Percentiles rank a stretch among this genome's conserved stretches.
Conservation (phyloP, 2,329 filamentous ascomycete species). For the Nothopassalora personata region DNA sequence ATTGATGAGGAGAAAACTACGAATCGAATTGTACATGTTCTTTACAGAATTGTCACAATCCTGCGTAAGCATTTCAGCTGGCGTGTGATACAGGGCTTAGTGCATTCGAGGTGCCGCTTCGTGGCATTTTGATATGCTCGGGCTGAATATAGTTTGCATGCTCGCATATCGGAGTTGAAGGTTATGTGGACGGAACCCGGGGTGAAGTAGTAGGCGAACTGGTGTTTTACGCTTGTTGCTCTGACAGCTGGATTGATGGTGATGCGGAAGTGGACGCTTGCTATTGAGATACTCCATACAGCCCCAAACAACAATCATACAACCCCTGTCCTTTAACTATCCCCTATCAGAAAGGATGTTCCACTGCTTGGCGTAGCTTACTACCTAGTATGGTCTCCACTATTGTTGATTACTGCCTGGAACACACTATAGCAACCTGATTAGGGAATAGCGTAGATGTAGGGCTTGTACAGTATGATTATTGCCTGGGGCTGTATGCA, state of each 20-base stretch:
- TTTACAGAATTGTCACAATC: not conserved
- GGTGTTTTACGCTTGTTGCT: not conserved
- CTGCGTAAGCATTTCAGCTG: not conserved
- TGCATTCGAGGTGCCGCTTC: not conserved
- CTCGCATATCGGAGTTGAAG: too few relatives aligned
- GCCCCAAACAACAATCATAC: too few relatives aligned
- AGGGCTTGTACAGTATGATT: too few relatives aligned
- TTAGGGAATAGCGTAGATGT: too few relatives aligned
- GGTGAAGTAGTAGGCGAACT: not conserved
- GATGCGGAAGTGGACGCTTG: not conserved
- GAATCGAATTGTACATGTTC: not conserved
- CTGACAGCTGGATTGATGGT: not conserved
- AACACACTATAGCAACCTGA: too few relatives aligned
- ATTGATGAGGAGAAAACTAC: constrained; percentile 15
- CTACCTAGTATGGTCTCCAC: too few relatives aligned
- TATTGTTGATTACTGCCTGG: too few relatives aligned
- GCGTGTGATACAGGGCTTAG: not conserved
- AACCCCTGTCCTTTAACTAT: too few relatives aligned
- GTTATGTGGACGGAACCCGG: too few relatives aligned
- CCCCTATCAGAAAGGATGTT: too few relatives aligned
- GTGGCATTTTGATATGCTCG: not conserved
- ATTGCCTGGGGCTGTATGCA: not conserved
- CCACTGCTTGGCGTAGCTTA: too few relatives aligned
- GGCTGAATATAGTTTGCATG: not conserved
- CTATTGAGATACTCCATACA: constrained; percentile 7